Base-by-base conservation (phyloP, 2,329 filamentous ascomycete genomes). In the Calonectria henricotiae region DNA sequence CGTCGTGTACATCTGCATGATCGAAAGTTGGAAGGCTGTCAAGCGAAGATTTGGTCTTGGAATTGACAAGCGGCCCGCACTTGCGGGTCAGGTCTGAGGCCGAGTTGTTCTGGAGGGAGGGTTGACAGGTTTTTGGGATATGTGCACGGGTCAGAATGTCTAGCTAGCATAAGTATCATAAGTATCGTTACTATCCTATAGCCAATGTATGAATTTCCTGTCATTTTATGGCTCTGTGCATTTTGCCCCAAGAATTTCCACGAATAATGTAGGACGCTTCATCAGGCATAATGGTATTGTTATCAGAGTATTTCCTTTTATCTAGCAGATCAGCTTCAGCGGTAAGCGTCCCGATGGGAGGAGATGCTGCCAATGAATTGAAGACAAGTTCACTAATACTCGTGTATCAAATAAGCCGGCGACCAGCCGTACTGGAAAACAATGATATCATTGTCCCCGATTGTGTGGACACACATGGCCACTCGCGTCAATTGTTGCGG, bases 1-100 rank as follows among this genome's bases (percentile, higher is more conserved):
- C 0, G 80, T 87, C 1, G 79, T 88, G 9, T 94, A 93, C 80
- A 84, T 94, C 60, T 81, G 81, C 0, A 87, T 92, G 9, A 85
- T 93, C 2, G 92, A 94, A 82, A 75, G 77, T 0, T 94, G 92
- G 91, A 94, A 94, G 83, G 91, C 88, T 65, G 82, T 84, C 15
- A 94, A 94, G 85, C 83, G 91, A 39, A 78, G 82, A 15, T 80
- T 85, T 41, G 73, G 76, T 4, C 76, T 84, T 15, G 84, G 83
- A 4, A 63, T 81, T n/a, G 76, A 78, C 43, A 69, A 70, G 43
- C 73, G 76, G 39, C 75, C 76, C 1, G 23, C 73, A 8, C 54
- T 64, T n/a, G 55, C 68, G 47, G 71, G 67, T 9, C 71, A 75
- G 25, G 78, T 78, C 15, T 79, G 74, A 71, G 37, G 25, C 35